Base-by-base conservation (phyloP, 148 eudicot species). In the Limonium bicolor region DNA sequence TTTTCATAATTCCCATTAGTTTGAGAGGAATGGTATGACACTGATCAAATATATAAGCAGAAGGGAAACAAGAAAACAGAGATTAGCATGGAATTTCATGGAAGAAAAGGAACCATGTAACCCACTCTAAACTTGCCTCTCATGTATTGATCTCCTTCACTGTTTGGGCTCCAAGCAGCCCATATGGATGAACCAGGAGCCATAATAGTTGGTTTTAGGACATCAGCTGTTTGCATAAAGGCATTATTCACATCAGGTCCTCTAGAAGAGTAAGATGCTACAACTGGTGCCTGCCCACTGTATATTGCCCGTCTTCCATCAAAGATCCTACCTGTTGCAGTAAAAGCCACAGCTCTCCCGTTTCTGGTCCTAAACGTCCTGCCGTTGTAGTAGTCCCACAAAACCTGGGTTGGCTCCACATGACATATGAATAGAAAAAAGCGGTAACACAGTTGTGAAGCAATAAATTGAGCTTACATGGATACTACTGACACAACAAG, bases 121-220 rank as follows among this genome's bases (percentile, higher is more conserved):
- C n/a, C 20, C 15, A 36, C 40, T 11, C 40, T 36, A 36, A 35
- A 36, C 19, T 38, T 66, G 69, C 86, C 80, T 62, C 47, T 74
- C 2, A 58, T 54, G 52, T 63, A 53, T 26, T 46, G 65, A 51
- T 71, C 81, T 7, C 81, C 78, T 48, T 68, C 72, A 27, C 81
- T 78, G 62, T 58, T 68, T 3, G 76, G 79, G 41, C 76, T 73
- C 85, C 80, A 73, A 10, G 85, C 76, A 48, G 74, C 79, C 85
- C 85, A 77, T 20, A 77, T 77, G 17, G 80, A 66, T 16, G 85
- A 73, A n/a, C 85, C 80, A 0, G 85, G 85, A 46, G 85, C 80
- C 70, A 70, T 73, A 63, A 77, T 53, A 41, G 66, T 72, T 9
- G 85, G 80, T 38, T 77, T 77, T 11, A 77, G 58, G 44, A 77